Evolutionary conservation across 768 basidiomycete species (phyloP).

Genomic region (Pisolithus marmoratus): DNA sequence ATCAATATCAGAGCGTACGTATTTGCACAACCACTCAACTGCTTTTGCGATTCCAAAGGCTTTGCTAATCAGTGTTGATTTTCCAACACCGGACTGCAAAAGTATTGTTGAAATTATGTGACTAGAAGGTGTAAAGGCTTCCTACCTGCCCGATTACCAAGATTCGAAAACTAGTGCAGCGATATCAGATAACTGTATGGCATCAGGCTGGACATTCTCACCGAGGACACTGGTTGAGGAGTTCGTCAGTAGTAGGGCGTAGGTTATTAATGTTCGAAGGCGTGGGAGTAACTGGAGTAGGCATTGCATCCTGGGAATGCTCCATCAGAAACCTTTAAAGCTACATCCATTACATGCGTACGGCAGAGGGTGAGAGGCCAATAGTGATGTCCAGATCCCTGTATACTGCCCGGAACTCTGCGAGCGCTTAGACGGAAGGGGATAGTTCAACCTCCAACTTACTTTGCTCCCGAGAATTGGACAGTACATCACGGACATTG

Average conservation of each 20-base stretch:
- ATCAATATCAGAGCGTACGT: not conserved
- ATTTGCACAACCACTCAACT: not conserved
- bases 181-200: not conserved
- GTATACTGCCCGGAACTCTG: too few species aligned
- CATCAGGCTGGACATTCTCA: not conserved
- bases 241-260: not conserved
- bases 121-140: not conserved
- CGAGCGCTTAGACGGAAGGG: too few species aligned
- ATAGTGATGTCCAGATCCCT: too few species aligned
- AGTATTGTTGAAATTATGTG: not conserved
- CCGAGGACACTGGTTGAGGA: constrained; percentile 1
- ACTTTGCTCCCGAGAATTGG: too few species aligned
- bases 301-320: too few species aligned
- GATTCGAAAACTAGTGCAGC: constrained; percentile 1
- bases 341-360: too few species aligned
- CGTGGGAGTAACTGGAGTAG: too few species aligned
- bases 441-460: too few species aligned
- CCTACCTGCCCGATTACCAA: constrained; percentile 5
- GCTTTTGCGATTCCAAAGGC: not conserved
- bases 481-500: too few species aligned
- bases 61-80: constrained; percentile 1
- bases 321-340: too few species aligned
- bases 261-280: not conserved
- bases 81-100: constrained; percentile 3
- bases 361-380: too few species aligned